These are phyloP conservation scores for Arabis hirsuta DNA, from an alignment of 345 rosid genomes.

Conservation along the genomic window DNA sequence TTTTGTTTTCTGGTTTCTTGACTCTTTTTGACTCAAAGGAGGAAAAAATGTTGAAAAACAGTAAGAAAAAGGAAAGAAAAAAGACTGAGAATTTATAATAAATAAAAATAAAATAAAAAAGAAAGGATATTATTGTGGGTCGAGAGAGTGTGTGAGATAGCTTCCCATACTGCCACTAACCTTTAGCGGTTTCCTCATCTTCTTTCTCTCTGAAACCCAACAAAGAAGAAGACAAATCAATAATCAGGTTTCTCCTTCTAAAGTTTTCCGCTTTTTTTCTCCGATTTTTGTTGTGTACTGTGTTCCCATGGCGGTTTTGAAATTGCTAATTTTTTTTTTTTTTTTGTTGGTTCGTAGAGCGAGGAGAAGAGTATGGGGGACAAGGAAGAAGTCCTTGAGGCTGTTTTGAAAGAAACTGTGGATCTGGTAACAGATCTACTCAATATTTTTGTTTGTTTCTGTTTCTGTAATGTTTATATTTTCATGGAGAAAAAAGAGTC, in stretches of 20 bases:
- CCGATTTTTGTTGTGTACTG: not conserved
- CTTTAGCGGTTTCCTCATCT: conserved; percentile 43
- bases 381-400: conserved; percentile 84
- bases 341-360: not conserved
- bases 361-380: conserved; percentile 56
- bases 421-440: conserved; percentile 96
- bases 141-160: conserved; percentile 33
- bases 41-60: conserved; percentile 32
- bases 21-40: conserved; percentile 7
- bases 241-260: conserved; percentile 18
- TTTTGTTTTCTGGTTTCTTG: too few relatives aligned
- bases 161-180: conserved; percentile 46
- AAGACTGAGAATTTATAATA: not conserved
- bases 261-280: not conserved
- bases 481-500: conserved; percentile 16
- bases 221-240: not conserved
- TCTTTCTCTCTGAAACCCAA: conserved; percentile 22
- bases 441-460: conserved; percentile 24
- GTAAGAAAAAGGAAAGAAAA: conserved; percentile 17
- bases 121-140: conserved; percentile 29
- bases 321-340: not conserved
- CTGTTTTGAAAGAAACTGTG: conserved; percentile 93
- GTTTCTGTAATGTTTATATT: conserved; percentile 13
- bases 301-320: conserved; percentile 9
- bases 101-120: not conserved